phyloP scores from a whole-genome alignment of 139 green algal species.

The Ettlia oleoabundans region DNA sequence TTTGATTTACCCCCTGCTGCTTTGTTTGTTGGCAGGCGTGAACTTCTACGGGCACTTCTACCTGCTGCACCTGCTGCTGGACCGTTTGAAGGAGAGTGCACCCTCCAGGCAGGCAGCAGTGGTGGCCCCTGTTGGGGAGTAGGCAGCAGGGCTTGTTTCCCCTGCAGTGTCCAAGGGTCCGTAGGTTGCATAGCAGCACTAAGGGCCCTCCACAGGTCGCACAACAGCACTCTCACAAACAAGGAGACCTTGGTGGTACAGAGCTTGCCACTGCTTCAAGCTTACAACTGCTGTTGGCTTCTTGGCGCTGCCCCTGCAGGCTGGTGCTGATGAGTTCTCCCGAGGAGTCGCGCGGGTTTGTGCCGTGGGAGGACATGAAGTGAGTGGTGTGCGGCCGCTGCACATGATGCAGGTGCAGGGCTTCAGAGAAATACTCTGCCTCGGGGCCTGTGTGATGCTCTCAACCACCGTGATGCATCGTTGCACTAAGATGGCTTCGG shows the following conservation, averaged over 20 bases:
- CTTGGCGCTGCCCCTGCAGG: background rate
- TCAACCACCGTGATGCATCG: background rate
- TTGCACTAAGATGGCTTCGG: background rate
- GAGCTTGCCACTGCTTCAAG: background rate
- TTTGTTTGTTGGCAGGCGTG: conserved; percentile 6
- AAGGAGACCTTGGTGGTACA: background rate
- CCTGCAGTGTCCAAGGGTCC: background rate
- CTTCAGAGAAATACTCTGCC: background rate
- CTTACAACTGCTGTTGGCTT: background rate
- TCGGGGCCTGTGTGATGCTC: background rate
- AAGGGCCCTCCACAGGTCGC: too few species aligned
- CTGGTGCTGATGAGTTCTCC: conserved; percentile 14
- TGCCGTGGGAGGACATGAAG: conserved; percentile 28
- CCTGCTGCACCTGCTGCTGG: conserved; percentile 46
- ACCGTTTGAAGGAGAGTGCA: conserved; percentile 37
- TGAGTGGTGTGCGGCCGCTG: too few species aligned
- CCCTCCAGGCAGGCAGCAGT: conserved; percentile 11
- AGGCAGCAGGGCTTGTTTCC: background rate
- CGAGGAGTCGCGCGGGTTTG: conserved; percentile 9
- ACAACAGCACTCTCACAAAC: too few species aligned
- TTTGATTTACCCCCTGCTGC: background rate
- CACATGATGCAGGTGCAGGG: background rate
- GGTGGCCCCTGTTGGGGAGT: background rate
- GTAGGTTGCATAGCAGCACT: too few species aligned
- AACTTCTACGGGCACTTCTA: conserved; percentile 47